Evolutionary conservation across 2,329 filamentous ascomycete species (phyloP), one percentile per base, ranked within the genome.

Genomic region (Penicillium sumatraense): DNA sequence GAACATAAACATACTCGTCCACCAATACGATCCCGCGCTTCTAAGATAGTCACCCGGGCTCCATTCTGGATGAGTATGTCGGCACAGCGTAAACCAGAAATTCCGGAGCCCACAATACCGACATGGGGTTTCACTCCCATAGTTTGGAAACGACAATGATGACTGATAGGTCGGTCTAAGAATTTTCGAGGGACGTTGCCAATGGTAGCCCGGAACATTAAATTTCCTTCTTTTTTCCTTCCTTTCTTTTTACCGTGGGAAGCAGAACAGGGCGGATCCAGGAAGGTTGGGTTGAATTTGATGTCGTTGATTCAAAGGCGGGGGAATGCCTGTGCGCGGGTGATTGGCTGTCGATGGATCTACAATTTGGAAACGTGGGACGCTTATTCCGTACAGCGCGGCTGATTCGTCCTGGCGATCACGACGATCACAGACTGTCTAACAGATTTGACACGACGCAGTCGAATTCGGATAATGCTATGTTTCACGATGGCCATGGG

Each of bases 101-200:
- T 73, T 10, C 85, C 85, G 33, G 84, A 84, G 16, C 85, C 85
- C 9, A 88, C 77, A 23, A 88, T 73, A 40, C 83, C 82, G n/a
- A 87, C 75, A 57, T 80, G 79, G 6, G 79, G 80, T 41, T 66
- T 72, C 50, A 71, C 74, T 23, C 68, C 71, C 68, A 72, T 74
- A n/a, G 61, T 55, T 45, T 24, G 24, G 11, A 21, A 41, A 21
- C 9, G 20, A 8, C 27, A 48, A 21, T 16, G 13, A 44, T 13
- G 14, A 11, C 3, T 21, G 41, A 29, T 10, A 23, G 35, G 20
- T 2, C 31, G 26, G 5, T 36, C 5, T 36, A 29, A 29, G 13
- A 41, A 11, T 8, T 18, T n/a, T 26, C 14, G 6, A 20, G 21
- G 23, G 42, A 24, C 45, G 7, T 18, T 44, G 16, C 29, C 21